Evolutionary conservation across 257 asterid genomes (phyloP).

Genomic region (Petrea volubilis): DNA sequence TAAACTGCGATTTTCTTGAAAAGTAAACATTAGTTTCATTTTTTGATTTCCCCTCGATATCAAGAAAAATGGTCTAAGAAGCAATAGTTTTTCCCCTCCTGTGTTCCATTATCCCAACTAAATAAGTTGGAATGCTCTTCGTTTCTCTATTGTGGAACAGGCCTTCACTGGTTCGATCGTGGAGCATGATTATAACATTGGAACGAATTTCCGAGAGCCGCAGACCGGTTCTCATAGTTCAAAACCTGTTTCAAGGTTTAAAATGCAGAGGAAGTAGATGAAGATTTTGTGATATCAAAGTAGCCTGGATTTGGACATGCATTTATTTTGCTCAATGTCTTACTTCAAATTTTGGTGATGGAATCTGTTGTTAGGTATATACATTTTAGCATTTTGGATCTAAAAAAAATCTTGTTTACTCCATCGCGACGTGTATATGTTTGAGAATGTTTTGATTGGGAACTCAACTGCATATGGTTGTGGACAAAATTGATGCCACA

Average conservation of each 20-base stretch:
- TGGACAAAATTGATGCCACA: too few relatives aligned
- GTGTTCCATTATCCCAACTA: too few relatives aligned
- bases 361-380: too few relatives aligned
- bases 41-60: neutral
- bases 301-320: neutral
- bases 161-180: conserved; percentile 72
- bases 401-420: too few relatives aligned
- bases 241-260: conserved; percentile 86
- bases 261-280: conserved; percentile 59
- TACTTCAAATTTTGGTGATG: too few relatives aligned
- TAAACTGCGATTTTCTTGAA: too few relatives aligned
- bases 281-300: neutral
- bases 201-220: conserved; percentile 35
- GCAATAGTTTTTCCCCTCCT: neutral
- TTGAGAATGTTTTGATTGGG: too few relatives aligned
- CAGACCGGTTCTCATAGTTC: conserved; percentile 40
- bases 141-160: conserved; percentile 34
- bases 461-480: too few relatives aligned
- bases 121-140: neutral
- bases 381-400: too few relatives aligned
- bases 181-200: conserved; percentile 54
- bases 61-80: neutral
- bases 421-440: too few relatives aligned
- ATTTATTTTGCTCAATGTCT: neutral
- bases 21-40: neutral